Percentiles rank a stretch among this genome's conserved stretches.
Evolutionary conservation across 2,329 filamentous ascomycete species (phyloP).

Genomic region (Penicillium sp.): DNA sequence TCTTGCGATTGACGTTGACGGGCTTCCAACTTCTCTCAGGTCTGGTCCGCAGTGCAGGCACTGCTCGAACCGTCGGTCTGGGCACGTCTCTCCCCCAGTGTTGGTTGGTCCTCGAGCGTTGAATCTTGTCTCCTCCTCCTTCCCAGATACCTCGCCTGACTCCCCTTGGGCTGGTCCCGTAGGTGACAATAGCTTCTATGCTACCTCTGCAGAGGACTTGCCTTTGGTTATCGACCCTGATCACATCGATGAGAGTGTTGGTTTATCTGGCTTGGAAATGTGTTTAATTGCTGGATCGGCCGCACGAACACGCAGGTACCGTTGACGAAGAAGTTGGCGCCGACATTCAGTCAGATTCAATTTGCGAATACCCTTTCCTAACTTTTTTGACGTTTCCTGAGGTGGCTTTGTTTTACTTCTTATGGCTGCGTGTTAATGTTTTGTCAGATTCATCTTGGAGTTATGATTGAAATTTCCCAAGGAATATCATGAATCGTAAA

Average conservation of each 20-base stretch:
- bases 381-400: neutral
- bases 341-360: neutral
- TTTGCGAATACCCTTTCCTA: too few relatives aligned
- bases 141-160: neutral
- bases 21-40: neutral
- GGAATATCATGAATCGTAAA: neutral
- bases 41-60: neutral
- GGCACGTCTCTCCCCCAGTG: neutral
- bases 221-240: neutral
- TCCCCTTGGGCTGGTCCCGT: neutral
- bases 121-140: neutral
- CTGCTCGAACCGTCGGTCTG: neutral
- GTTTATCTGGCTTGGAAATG: neutral
- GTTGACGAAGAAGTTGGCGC: neutral
- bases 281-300: neutral
- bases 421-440: too few relatives aligned
- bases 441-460: neutral
- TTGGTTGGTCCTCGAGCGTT: neutral
- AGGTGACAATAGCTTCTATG: neutral
- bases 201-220: neutral
- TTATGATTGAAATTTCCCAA: neutral
- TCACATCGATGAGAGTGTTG: neutral
- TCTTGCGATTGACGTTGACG: neutral
- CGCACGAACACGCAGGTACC: neutral
- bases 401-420: neutral